phyloP scores from a whole-genome alignment of 2,329 filamentous ascomycete genomes.

The Arthrinium phaeospermum region DNA sequence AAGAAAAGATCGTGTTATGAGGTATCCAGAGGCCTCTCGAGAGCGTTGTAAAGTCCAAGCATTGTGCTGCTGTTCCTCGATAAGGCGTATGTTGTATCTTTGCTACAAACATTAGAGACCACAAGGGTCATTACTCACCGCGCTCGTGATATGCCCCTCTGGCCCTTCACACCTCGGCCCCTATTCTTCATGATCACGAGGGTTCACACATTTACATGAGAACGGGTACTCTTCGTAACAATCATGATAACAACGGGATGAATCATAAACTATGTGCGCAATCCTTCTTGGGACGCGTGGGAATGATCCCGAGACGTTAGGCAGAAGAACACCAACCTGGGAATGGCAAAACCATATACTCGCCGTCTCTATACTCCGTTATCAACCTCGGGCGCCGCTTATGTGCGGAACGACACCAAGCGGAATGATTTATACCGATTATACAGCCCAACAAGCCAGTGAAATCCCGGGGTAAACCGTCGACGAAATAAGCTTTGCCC shows the following conservation, averaged over 20 bases:
- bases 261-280: neutral
- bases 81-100: neutral
- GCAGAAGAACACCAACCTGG: neutral
- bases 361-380: neutral
- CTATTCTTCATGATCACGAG: neutral
- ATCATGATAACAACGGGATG: neutral
- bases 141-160: too few relatives aligned
- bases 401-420: neutral
- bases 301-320: neutral
- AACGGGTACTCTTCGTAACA: neutral
- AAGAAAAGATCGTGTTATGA: neutral
- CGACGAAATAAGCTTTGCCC: neutral
- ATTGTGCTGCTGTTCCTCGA: neutral
- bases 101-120: neutral
- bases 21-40: neutral
- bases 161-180: neutral
- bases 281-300: neutral
- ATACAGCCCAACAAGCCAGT: neutral
- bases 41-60: too few relatives aligned
- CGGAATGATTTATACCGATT: neutral
- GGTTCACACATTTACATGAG: neutral
- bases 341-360: neutral
- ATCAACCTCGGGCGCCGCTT: neutral
- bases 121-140: neutral
- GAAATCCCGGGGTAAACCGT: neutral